Evolutionary conservation across 139 green algal species (phyloP).

Genomic region (Chlorella sp.): DNA sequence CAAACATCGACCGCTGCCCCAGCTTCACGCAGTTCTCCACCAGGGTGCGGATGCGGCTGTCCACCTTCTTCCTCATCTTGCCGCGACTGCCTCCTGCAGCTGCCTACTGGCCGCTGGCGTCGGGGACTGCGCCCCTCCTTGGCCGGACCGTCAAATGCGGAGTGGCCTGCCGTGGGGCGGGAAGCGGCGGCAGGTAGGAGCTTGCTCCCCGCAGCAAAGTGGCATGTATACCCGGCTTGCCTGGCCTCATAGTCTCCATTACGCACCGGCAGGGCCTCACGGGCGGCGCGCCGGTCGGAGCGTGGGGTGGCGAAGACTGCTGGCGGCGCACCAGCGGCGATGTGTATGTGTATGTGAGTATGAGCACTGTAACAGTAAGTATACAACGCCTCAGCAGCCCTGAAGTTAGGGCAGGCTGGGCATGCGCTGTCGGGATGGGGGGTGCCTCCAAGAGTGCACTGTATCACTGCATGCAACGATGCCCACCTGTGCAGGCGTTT

Average conservation of each 20-base stretch:
- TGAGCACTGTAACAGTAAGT: background rate
- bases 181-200: background rate
- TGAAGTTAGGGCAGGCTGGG: background rate
- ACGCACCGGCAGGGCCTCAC: too few relatives aligned
- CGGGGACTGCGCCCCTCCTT: too few relatives aligned
- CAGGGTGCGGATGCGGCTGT: constrained; percentile 93
- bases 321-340: background rate
- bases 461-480: background rate
- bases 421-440: background rate
- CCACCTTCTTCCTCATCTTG: constrained; percentile 98
- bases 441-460: background rate
- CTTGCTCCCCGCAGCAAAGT: too few relatives aligned
- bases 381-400: background rate
- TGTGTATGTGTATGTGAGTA: too few relatives aligned
- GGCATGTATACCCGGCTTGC: too few relatives aligned
- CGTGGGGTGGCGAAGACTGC: too few relatives aligned
- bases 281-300: too few relatives aligned
- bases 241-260: too few relatives aligned
- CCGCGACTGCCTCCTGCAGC: background rate
- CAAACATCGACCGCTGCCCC: constrained; percentile 89
- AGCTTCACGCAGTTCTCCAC: constrained; percentile 97
- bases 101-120: background rate
- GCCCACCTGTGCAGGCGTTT: too few relatives aligned
- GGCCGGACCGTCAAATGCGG: too few relatives aligned
- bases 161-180: background rate